Conservation (phyloP, 768 basidiomycete species). For the Suillus subluteus region DNA sequence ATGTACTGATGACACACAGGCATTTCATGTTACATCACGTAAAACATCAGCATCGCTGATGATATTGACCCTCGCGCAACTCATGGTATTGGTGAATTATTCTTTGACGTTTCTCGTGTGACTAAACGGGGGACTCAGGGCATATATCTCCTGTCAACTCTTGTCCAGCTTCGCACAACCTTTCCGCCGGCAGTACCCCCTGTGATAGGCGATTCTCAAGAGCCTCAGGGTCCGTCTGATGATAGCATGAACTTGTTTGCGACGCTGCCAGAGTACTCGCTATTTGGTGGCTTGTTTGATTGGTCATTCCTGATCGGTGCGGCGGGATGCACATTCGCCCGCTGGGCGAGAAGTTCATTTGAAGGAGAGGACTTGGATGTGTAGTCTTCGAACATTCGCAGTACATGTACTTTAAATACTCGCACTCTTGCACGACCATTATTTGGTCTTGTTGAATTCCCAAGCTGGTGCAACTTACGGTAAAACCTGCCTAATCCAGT, state of each 20-base stretch:
- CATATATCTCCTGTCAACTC: conserved; percentile 80
- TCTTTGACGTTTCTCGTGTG: conserved; percentile 5
- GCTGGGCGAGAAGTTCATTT: conserved; percentile 55
- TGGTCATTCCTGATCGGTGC: conserved; percentile 71
- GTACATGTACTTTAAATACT: not conserved
- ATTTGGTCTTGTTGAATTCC: not conserved
- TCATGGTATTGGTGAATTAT: conserved; percentile 60
- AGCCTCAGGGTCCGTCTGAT: conserved; percentile 11
- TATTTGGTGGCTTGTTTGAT: conserved; percentile 78
- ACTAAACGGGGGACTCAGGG: conserved; percentile 47
- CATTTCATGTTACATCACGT: conserved; percentile 64
- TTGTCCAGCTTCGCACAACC: conserved; percentile 80
- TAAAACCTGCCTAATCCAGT: not conserved
- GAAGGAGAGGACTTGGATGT: conserved; percentile 21
- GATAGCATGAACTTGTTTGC: conserved; percentile 59
- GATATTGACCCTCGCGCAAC: conserved; percentile 75
- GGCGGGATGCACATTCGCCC: conserved; percentile 44
- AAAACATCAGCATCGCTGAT: conserved; percentile 77
- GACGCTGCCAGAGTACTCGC: conserved; percentile 72
- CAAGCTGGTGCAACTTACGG: not conserved
- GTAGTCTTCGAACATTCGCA: conserved; percentile 9
- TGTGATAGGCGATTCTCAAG: conserved; percentile 16
- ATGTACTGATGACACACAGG: conserved; percentile 37
- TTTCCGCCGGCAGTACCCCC: conserved; percentile 60
- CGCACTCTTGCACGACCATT: not conserved